These are phyloP conservation scores for Skeletonema tropicum DNA, from an alignment of 108 stramenopile genomes.

Conservation along the genomic window DNA sequence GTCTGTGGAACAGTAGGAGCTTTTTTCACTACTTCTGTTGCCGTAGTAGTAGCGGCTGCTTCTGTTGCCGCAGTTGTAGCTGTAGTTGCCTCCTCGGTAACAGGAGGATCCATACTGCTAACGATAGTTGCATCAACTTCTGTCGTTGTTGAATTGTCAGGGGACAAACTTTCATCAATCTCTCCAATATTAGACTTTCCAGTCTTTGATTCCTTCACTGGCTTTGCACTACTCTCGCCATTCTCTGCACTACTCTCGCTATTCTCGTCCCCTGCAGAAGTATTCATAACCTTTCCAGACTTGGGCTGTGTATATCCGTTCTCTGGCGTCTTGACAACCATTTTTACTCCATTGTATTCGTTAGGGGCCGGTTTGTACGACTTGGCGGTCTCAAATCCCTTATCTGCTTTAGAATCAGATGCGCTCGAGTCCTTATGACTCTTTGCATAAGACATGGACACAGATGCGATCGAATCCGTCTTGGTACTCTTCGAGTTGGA, in stretches of 20 bases:
- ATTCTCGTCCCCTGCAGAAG: too few species aligned
- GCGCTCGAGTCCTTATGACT: not conserved
- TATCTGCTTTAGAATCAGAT: slow-evolving; percentile 5
- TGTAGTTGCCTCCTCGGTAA: not conserved
- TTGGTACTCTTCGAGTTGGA: too few species aligned
- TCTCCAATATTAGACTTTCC: not conserved
- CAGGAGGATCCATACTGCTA: not conserved
- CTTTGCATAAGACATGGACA: not conserved
- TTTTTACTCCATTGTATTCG: not conserved
- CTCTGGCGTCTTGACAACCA: not conserved
- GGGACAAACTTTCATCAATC: not conserved
- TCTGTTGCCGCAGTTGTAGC: not conserved
- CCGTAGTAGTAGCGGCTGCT: not conserved
- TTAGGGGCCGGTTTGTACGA: not conserved
- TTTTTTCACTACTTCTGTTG: not conserved
- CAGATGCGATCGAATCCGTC: too few species aligned
- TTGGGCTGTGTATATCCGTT: not conserved
- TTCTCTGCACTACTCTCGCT: too few species aligned
- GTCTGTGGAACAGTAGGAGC: not conserved
- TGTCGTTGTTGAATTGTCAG: not conserved
- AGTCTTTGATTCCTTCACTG: not conserved
- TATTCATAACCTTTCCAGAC: not conserved
- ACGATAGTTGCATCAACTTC: not conserved
- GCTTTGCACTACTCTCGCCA: too few species aligned
- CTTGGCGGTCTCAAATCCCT: not conserved